Base-by-base conservation (phyloP, 306 rosid species). In the Vigna mungo region DNA sequence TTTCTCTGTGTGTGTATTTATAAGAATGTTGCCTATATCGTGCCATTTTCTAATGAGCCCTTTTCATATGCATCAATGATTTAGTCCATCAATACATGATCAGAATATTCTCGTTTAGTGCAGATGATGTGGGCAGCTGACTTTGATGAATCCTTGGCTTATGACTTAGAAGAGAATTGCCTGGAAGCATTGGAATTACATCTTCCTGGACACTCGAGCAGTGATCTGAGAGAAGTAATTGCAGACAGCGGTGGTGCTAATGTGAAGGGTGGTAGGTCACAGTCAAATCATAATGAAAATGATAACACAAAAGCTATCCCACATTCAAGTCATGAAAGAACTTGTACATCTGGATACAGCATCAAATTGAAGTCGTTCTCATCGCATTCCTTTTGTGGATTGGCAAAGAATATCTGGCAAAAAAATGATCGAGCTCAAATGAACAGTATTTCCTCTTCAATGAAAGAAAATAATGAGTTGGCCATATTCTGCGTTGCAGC, bases 91-190 rank as follows among this genome's bases (percentile, higher is more conserved):
- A 68, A 55, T 66, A 46, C 74, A 65, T 43, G 63, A 63, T 81
- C 77, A 41, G 66, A n/a, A 27, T 80, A 70, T 61, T 84, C 53
- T 37, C 82, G 25, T 39, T 71, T 18, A 67, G 71, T 79, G 82
- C 89, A 94, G 98, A 94, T 94, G 98, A 91, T 94, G 88, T 94
- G 98, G 98, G 97, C 98, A 16, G 91, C 98, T 84, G 98, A 94
- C 86, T 94, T 91, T 85, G 90, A 90, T 84, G 96, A 90, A 84
- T 90, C 94, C 60, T 61, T 83, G 79, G 84, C 81, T 62, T 78
- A 78, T 78, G 85, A 79, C 74, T 90, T 94, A 64, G 91, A 88
- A 76, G 86, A 81, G 72, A 87, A 80, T 72, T 86, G 98, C 83
- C 88, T 84, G 77, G 90, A 88, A 86, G 86, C 91, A 74, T 87